phyloP scores from a whole-genome alignment of 1,284 basidiomycete species.

The Puccinia triticina region DNA sequence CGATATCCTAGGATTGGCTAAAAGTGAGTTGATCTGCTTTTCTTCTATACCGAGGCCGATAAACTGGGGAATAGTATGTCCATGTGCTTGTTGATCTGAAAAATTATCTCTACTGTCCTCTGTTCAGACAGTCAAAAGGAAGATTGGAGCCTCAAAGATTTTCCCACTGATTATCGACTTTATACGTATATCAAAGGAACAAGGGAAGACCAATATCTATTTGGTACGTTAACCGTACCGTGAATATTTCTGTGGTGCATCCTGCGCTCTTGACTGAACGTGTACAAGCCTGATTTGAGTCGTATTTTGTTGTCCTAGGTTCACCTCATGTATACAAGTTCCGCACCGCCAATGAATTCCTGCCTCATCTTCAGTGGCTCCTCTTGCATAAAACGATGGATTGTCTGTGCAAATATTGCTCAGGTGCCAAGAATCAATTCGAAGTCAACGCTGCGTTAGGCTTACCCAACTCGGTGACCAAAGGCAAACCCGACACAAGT shows the following conservation, averaged over 20 bases:
- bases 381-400: constrained; percentile 57
- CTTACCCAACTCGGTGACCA: neutral
- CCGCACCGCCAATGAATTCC: constrained; percentile 76
- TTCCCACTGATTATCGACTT: constrained; percentile 40
- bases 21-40: constrained; percentile 23
- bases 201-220: constrained; percentile 42
- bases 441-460: constrained; percentile 65
- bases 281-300: neutral
- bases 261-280: neutral
- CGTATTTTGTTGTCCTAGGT: constrained; percentile 59
- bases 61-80: neutral
- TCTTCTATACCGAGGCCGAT: neutral
- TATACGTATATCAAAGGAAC: constrained; percentile 42
- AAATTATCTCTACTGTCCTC: neutral
- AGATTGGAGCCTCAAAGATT: constrained; percentile 44
- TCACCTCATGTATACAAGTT: constrained; percentile 66
- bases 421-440: constrained; percentile 68
- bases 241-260: neutral
- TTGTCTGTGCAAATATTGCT: constrained; percentile 78
- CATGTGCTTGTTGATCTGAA: neutral
- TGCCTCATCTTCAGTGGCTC: constrained; percentile 75
- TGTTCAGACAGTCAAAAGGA: constrained; percentile 35
- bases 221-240: constrained; percentile 13
- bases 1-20: constrained; percentile 26
- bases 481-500: neutral